Evolutionary conservation across 202 grass and related monocot species (phyloP), one percentile per base, ranked within the genome.

Genomic region (Zoysia matrella): DNA sequence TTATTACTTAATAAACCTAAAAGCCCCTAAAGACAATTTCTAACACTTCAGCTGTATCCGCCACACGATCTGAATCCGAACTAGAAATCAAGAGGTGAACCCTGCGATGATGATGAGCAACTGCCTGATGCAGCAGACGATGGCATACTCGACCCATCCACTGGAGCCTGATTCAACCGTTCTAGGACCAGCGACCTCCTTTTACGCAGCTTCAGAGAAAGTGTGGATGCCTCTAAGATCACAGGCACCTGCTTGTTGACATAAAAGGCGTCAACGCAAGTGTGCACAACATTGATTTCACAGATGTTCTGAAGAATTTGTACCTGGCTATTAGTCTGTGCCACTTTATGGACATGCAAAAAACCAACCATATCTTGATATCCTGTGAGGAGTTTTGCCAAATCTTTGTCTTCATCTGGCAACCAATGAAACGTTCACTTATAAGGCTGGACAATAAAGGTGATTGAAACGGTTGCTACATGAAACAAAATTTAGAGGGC

Each of bases 361-460:
- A 95, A 87, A 64, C 92, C 95, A 83, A 98, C 67, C 95, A 98
- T 95, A 74, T 98, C 92, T 84, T 95, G 89, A 76, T 95, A 98
- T 67, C 92, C 89, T 1, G 92, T 95, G 18, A 95, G 88, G 50
- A 98, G 87, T 67, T 95, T 93, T n/a, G 85, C 89, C 80, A 93
- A 83, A 71, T 95, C 85, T 83, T 95, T 98, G 81, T 98, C 87
- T 85, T 98, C 95, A 87, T 98, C 95, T 98, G 82, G 80, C 84
- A 71, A 68, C 70, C 87, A 86, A 47, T 60, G 54, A 41, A 71
- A 44, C 47, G 0, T 4, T 16, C 39, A 67, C 8, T 84, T 47
- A 30, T 73, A 66, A 52, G 30, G 65, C 54, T 13, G 9, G 5
- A 15, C n/a, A 72, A 54, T 47, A 0, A 22, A 8, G 61, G 18